Evolutionary conservation across 305 asterid species (phyloP).

Genomic region (Vinca major): DNA sequence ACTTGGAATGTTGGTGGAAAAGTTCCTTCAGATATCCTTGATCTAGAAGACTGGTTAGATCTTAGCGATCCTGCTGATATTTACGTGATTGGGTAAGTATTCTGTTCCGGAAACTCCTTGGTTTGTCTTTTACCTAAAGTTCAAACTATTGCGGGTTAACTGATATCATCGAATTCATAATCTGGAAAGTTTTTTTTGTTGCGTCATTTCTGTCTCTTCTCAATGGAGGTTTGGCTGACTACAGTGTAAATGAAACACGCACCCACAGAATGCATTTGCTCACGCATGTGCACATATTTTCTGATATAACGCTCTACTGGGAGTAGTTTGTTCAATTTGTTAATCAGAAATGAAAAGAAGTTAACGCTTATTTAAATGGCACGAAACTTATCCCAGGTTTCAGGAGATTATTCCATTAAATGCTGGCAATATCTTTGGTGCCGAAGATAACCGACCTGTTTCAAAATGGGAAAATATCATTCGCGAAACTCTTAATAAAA

Average conservation of each 20-base stretch:
- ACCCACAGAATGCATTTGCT: too few relatives aligned
- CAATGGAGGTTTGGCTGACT: background rate
- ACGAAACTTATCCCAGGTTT: slow-evolving; percentile 38
- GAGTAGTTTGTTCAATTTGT: background rate
- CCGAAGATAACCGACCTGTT: slow-evolving; percentile 84
- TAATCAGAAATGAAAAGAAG: background rate
- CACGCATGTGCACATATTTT: too few relatives aligned
- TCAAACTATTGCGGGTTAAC: background rate
- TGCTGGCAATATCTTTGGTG: slow-evolving; percentile 89
- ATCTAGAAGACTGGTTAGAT: slow-evolving; percentile 69
- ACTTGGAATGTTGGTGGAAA: slow-evolving; percentile 80
- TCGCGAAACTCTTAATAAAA: slow-evolving; percentile 66
- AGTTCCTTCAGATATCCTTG: slow-evolving; percentile 57
- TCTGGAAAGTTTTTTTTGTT: background rate
- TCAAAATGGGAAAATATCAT: slow-evolving; percentile 81
- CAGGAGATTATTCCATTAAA: slow-evolving; percentile 95
- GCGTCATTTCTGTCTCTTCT: background rate
- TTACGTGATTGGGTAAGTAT: slow-evolving; percentile 69
- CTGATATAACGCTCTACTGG: background rate
- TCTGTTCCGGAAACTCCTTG: background rate
- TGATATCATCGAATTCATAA: background rate
- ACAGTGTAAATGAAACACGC: too few relatives aligned
- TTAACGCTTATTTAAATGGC: slow-evolving; percentile 4
- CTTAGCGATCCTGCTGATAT: slow-evolving; percentile 76
- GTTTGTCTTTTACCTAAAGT: background rate